phyloP scores from a whole-genome alignment of 805 yeast species.

The Ogataea trehaloabstinens region DNA sequence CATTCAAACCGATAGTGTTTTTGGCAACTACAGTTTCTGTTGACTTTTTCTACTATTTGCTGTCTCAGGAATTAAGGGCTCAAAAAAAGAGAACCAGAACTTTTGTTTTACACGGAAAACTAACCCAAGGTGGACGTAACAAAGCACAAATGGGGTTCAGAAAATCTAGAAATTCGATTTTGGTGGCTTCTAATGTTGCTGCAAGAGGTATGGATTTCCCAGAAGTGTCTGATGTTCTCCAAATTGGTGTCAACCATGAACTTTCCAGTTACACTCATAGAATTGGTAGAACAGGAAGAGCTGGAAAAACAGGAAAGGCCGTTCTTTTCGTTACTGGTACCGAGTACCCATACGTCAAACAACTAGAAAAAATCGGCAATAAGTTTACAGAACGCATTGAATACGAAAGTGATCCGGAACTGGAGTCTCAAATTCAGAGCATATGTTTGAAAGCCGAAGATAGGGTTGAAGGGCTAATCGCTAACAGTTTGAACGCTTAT shows the following conservation, averaged over 20 bases:
- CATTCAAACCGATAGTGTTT: constrained; percentile 79
- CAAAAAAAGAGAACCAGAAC: constrained; percentile 16
- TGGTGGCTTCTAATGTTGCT: constrained; percentile 88
- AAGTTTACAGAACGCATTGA: constrained; percentile 43
- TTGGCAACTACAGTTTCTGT: constrained; percentile 74
- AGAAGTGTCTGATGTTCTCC: constrained; percentile 79
- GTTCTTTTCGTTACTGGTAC: constrained; percentile 52
- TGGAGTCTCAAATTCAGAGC: constrained; percentile 35
- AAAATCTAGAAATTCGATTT: constrained; percentile 46
- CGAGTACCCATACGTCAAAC: constrained; percentile 55
- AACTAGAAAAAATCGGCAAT: constrained; percentile 54
- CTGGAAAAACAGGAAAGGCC: constrained; percentile 77
- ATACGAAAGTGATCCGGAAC: constrained; percentile 37
- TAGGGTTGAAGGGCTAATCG: constrained; percentile 13
- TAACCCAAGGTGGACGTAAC: constrained; percentile 63
- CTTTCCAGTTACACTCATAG: constrained; percentile 85
- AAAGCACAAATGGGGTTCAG: constrained; percentile 31
- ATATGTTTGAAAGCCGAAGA: constrained; percentile 23
- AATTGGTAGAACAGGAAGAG: constrained; percentile 95
- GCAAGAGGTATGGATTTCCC: constrained; percentile 98
- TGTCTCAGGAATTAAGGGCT: constrained; percentile 28
- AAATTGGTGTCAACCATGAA: constrained; percentile 73
- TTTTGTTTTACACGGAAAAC: constrained; percentile 62
- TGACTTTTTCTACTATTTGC: constrained; percentile 48
- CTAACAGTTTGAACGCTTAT: constrained; percentile 16